Evolutionary conservation across 331 rosid species (phyloP).

Genomic region (Rosa hybrid): DNA sequence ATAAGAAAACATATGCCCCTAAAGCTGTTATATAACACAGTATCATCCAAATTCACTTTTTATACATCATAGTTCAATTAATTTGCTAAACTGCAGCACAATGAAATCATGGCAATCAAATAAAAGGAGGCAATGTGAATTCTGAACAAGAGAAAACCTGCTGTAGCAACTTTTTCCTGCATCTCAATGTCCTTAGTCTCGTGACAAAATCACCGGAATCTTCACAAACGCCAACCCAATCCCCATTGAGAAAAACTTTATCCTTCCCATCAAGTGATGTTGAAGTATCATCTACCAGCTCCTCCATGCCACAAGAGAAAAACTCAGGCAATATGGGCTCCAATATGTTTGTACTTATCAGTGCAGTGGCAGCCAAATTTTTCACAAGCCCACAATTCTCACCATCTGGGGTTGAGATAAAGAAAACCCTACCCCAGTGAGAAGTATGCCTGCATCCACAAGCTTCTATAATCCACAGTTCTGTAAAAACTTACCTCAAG

Average conservation of each 20-base stretch:
- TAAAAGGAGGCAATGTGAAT: constrained; percentile 20
- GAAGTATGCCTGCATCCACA: constrained; percentile 87
- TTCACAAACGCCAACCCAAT: constrained; percentile 88
- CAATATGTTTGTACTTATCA: constrained; percentile 57
- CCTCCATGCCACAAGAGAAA: constrained; percentile 69
- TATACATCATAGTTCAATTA: not conserved
- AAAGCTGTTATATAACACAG: not conserved
- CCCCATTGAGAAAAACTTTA: constrained; percentile 79
- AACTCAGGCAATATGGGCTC: constrained; percentile 48
- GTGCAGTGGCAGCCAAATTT: constrained; percentile 75
- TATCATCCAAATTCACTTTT: not conserved
- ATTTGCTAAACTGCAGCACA: constrained; percentile 13
- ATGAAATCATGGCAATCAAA: constrained; percentile 8
- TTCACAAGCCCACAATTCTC: constrained; percentile 96
- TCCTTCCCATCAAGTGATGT: constrained; percentile 50
- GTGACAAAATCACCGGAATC: constrained; percentile 59
- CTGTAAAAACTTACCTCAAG: not conserved
- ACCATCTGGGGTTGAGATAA: constrained; percentile 91
- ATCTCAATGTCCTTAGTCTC: constrained; percentile 55
- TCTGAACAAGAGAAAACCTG: constrained; percentile 49
- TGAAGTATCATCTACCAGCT: constrained; percentile 60
- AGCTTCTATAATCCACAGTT: constrained; percentile 25
- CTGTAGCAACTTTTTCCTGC: constrained; percentile 53
- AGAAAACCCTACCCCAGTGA: constrained; percentile 53
- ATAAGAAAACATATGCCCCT: not conserved